Conservation (phyloP, 805 yeast genomes). For the Saccharomyces mikatae region DNA sequence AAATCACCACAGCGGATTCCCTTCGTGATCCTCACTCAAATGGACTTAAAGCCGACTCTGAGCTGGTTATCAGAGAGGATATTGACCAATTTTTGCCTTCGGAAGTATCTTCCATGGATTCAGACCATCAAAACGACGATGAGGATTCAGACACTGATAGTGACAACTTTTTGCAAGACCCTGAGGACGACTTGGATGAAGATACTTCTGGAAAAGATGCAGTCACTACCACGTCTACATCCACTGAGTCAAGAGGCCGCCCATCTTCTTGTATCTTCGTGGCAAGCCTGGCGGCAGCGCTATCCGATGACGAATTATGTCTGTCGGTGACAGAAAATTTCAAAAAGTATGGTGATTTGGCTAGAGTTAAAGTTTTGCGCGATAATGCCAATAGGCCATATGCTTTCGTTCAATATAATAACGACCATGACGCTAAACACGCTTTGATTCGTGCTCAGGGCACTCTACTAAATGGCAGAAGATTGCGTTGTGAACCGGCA, state of each 20-base stretch:
- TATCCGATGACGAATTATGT: constrained; percentile 64
- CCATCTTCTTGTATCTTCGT: constrained; percentile 88
- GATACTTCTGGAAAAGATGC: neutral
- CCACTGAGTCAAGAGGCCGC: constrained; percentile 36
- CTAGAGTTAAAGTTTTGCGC: constrained; percentile 71
- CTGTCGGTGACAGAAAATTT: constrained; percentile 63
- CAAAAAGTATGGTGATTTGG: constrained; percentile 58
- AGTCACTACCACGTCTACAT: neutral
- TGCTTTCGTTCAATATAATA: constrained; percentile 82
- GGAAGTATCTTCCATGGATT: constrained; percentile 19
- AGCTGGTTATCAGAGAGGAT: constrained; percentile 12
- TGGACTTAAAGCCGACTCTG: neutral
- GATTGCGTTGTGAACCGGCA: constrained; percentile 83
- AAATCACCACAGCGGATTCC: neutral
- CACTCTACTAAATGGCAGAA: constrained; percentile 60
- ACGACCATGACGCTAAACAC: constrained; percentile 55
- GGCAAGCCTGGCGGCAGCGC: constrained; percentile 62
- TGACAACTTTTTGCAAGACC: neutral
- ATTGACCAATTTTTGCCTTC: constrained; percentile 16
- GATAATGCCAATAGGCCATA: constrained; percentile 81
- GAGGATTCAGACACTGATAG: constrained; percentile 1
- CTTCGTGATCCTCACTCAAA: neutral
- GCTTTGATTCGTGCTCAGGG: constrained; percentile 69
- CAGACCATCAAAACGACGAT: constrained; percentile 12
- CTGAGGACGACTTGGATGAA: neutral